These are phyloP conservation scores for Chrysoporthe austroafricana DNA, from an alignment of 2,329 filamentous ascomycete genomes.

Conservation along the genomic window DNA sequence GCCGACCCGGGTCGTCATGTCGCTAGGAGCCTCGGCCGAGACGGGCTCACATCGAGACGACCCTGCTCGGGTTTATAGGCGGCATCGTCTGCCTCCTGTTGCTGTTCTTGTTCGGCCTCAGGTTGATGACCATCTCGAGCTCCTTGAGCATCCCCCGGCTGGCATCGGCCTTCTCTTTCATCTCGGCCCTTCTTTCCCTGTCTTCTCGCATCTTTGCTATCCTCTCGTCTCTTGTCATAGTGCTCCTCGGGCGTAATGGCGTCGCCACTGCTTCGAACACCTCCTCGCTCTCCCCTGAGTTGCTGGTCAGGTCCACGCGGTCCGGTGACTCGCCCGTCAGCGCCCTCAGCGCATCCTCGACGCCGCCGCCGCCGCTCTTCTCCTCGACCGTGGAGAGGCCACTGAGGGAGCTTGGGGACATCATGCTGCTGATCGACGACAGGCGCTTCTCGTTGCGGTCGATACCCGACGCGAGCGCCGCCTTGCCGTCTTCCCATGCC, in stretches of 20 bases:
- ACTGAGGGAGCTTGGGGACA: conserved; percentile 68
- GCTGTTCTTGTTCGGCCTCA: conserved; percentile 44
- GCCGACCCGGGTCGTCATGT: conserved; percentile 11
- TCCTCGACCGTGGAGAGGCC: conserved; percentile 68
- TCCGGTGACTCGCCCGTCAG: conserved; percentile 72
- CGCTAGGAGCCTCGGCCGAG: background rate
- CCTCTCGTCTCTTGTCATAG: conserved; percentile 82
- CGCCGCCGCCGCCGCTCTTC: conserved; percentile 36
- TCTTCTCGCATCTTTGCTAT: conserved; percentile 89
- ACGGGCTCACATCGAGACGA: conserved; percentile 46
- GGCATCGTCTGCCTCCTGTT: conserved; percentile 42
- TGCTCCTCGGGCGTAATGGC: conserved; percentile 68
- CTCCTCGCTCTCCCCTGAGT: conserved; percentile 67
- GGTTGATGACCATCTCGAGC: conserved; percentile 83
- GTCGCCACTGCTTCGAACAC: conserved; percentile 91
- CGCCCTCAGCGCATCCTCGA: conserved; percentile 69
- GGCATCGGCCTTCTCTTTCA: conserved; percentile 76
- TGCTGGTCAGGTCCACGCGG: conserved; percentile 53
- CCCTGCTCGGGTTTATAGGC: conserved; percentile 39
- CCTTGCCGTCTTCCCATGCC: conserved; percentile 86
- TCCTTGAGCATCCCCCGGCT: conserved; percentile 91
- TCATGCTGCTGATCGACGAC: conserved; percentile 62
- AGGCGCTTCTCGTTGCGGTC: conserved; percentile 76
- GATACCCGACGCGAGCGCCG: conserved; percentile 79
- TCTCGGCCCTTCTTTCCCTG: conserved; percentile 70